Percentiles rank a stretch among this genome's conserved stretches.
Conservation (phyloP, 208 protist species). For the Acanthamoeba royreba region DNA sequence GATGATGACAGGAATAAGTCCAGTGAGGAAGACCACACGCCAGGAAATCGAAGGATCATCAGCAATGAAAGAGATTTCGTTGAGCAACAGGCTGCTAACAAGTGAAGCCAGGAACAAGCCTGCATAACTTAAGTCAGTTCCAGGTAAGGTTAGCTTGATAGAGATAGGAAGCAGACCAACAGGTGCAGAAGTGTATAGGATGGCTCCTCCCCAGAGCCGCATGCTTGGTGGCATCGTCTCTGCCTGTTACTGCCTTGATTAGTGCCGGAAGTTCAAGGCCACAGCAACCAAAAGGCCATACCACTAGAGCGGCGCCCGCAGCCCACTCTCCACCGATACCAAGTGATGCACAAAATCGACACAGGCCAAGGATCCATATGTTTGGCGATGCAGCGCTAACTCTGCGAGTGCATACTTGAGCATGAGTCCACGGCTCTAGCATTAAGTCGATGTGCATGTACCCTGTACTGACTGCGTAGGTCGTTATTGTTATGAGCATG, state of each 20-base stretch:
- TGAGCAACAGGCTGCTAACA: slow-evolving; percentile 33
- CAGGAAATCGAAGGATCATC: slow-evolving; percentile 4
- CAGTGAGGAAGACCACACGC: slow-evolving; percentile 15
- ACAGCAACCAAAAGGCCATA: neutral
- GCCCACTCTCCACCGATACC: slow-evolving; percentile 29
- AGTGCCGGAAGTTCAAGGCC: too few relatives aligned
- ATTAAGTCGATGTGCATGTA: neutral
- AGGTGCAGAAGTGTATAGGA: slow-evolving; percentile 14
- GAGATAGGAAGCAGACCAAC: neutral
- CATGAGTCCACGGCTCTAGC: neutral
- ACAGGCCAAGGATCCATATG: slow-evolving; percentile 7
- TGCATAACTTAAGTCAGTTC: neutral
- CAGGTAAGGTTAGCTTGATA: neutral
- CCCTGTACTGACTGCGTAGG: slow-evolving; percentile 6
- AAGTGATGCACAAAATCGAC: neutral
- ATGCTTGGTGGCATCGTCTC: slow-evolving; percentile 23
- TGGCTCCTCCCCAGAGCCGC: slow-evolving; percentile 18
- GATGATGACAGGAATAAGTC: neutral
- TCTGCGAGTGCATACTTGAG: neutral
- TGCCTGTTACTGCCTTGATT: neutral
- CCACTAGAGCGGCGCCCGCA: neutral
- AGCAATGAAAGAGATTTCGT: slow-evolving; percentile 23
- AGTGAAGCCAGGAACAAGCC: slow-evolving; percentile 8
- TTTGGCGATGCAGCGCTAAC: neutral
- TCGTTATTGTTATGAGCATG: neutral